Percentiles rank a stretch among this genome's conserved stretches.
phyloP scores from a whole-genome alignment of 2,329 filamentous ascomycete genomes.

The Emmonsiellopsis sp. region DNA sequence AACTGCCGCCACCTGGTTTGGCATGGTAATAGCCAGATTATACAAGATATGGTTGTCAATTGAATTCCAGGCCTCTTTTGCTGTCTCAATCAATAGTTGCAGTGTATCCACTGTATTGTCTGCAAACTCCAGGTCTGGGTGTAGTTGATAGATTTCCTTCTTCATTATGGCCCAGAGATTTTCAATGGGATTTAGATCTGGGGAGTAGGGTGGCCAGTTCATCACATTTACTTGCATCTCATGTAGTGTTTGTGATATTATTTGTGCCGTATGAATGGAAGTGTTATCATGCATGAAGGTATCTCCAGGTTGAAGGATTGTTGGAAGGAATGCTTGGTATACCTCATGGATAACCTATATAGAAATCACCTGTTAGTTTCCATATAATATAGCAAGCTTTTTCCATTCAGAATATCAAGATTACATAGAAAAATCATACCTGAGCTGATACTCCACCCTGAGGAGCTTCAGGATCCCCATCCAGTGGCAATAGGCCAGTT shows the following conservation, averaged over 20 bases:
- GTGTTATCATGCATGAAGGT: conserved; percentile 14
- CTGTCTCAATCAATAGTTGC: not conserved
- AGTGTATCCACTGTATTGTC: not conserved
- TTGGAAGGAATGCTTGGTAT: not conserved
- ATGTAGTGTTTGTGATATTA: conserved; percentile 1
- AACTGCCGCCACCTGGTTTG: not conserved
- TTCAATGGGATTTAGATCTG: conserved; percentile 14
- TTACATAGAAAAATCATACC: too few species aligned
- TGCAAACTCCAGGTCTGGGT: not conserved
- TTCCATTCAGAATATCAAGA: too few species aligned
- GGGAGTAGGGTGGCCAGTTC: conserved; percentile 9
- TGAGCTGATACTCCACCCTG: too few species aligned
- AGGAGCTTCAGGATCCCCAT: too few species aligned
- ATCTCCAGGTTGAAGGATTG: not conserved
- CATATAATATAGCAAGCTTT: too few species aligned
- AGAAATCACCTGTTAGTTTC: not conserved
- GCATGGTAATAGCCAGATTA: conserved; percentile 1
- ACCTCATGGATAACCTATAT: not conserved
- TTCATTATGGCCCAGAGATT: conserved; percentile 12
- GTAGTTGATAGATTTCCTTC: conserved; percentile 1
- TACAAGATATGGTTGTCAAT: conserved; percentile 2
- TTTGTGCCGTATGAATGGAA: conserved; percentile 1
- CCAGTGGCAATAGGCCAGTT: too few species aligned
- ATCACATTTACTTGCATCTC: conserved; percentile 6
- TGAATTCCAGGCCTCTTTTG: conserved; percentile 2